Conservation (phyloP, 306 rosid species). For the Carpinus viminea region DNA sequence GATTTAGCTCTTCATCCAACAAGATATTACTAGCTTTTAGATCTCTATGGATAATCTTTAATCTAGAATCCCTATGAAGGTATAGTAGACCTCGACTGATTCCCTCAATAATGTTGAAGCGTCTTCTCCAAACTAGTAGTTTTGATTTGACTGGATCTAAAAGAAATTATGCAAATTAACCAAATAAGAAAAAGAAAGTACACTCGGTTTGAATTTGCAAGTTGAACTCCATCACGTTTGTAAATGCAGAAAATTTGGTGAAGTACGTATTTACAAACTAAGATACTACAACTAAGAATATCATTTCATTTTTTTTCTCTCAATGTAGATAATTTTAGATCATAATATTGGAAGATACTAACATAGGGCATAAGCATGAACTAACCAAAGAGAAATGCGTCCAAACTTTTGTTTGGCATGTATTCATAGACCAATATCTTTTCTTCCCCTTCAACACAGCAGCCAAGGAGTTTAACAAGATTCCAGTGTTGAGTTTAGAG, state of each 20-base stretch:
- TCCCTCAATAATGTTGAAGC: no score
- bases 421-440: conserved; percentile 46
- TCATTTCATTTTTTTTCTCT: neutral
- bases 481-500: conserved; percentile 3
- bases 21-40: neutral
- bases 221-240: neutral
- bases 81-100: conserved; percentile 20
- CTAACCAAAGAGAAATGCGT: conserved; percentile 51
- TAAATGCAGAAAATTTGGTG: no score
- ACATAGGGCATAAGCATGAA: neutral
- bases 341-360: neutral
- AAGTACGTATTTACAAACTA: neutral
- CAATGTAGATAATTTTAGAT: neutral
- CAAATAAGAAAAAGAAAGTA: neutral
- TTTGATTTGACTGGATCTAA: conserved; percentile 25
- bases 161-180: neutral
- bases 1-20: conserved; percentile 7
- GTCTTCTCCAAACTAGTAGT: no score
- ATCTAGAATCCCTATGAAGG: conserved; percentile 24
- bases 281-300: neutral
- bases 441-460: conserved; percentile 45
- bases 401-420: conserved; percentile 52
- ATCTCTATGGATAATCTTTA: conserved; percentile 23
- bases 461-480: conserved; percentile 51
- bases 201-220: neutral